Evolutionary conservation across 2,329 filamentous ascomycete genomes (phyloP), one percentile per base, ranked within the genome.

Genomic region (Diaporthe vexans): DNA sequence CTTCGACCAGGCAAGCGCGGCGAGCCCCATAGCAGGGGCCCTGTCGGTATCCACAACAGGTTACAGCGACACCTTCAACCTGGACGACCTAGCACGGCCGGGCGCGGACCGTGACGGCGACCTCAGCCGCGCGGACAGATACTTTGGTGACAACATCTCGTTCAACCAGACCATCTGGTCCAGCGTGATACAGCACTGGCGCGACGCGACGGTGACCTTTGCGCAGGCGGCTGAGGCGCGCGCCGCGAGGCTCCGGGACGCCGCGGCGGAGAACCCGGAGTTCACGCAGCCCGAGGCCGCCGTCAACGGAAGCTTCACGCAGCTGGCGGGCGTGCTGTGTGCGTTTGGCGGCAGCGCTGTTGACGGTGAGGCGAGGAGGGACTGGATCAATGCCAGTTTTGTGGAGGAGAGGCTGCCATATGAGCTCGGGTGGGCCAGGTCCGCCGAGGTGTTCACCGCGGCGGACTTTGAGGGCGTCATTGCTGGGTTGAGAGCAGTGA

Each of bases 21-120:
- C 24, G 13, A 63, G 61, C 11, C 76, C 79, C 13, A 75, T 77
- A n/a, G 78, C 78, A 10, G 83, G 86, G 57, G 82, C 81, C 15
- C 83, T 78, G 78, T 52, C 46, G 1, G 65, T 61, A 13, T 61
- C 54, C 48, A 74, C 72, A 11, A 71, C 65, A 3, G 63, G 77
- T 13, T 75, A 77, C 63, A 73, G 73, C 68, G 76, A 76, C 13
- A 76, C 65, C 17, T 78, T 78, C 46, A 75, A 77, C 73, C 74
- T 78, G 8, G 76, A 74, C n/a, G 76, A 78, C 71, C 74, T 71
- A 37, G 35, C 72, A 63, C 77, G 77, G 29, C 75, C 77, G 58
- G 72, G 73, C 6, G 75, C 77, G n/a, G 76, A 77, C 71, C 72
- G 76, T 71, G 76, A 78, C 46, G 77, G 35, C 26, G 75, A 75